Evolutionary conservation across 768 basidiomycete species (phyloP).

Genomic region (Hemileccinum impolitum): DNA sequence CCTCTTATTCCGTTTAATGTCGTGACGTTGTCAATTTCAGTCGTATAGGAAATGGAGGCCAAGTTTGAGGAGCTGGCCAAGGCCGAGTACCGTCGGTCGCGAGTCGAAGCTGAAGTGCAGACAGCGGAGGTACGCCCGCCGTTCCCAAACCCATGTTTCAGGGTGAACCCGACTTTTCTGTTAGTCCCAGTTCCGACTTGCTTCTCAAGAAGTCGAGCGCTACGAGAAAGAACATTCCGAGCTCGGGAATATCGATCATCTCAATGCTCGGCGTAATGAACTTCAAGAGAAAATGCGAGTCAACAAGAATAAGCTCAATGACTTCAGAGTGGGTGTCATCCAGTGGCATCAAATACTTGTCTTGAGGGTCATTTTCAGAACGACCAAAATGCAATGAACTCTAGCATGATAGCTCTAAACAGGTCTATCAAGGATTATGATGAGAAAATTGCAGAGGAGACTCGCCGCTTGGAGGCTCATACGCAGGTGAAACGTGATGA

Average conservation of each 20-base stretch:
- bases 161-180: background rate
- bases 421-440: conserved; percentile 36
- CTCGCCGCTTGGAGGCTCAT: conserved; percentile 48
- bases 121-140: conserved; percentile 34
- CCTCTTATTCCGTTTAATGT: background rate
- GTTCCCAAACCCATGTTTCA: conserved; percentile 2
- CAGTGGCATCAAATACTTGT: background rate
- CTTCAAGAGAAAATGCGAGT: conserved; percentile 40
- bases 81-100: conserved; percentile 35
- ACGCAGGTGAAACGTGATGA: conserved; percentile 64
- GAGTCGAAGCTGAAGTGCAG: conserved; percentile 37
- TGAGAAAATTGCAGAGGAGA: conserved; percentile 51
- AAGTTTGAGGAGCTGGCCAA: conserved; percentile 43
- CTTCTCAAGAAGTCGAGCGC: conserved; percentile 34
- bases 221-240: conserved; percentile 39
- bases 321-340: conserved; percentile 41
- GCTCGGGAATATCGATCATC: conserved; percentile 46
- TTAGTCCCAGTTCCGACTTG: conserved; percentile 34
- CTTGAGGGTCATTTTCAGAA: conserved; percentile 33
- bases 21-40: background rate
- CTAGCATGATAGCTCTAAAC: conserved; percentile 34
- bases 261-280: conserved; percentile 37
- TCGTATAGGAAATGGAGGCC: conserved; percentile 39
- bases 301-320: conserved; percentile 43
- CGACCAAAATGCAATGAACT: conserved; percentile 50